Evolutionary conservation across 108 stramenopile species (phyloP), one percentile per base, ranked within the genome.

Genomic region (Nitzschia putrida): DNA sequence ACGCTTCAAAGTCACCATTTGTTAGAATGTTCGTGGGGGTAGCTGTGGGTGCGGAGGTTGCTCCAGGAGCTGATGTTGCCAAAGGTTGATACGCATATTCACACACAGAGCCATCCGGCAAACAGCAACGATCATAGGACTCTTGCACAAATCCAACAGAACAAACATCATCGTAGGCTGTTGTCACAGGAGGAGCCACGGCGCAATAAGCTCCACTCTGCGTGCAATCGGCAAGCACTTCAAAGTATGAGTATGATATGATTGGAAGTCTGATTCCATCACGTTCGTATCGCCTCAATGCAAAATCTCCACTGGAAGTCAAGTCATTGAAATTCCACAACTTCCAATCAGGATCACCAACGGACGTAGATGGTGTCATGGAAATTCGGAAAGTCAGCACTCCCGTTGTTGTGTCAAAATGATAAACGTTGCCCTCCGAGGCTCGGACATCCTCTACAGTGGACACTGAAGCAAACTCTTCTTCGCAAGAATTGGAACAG

Each of bases 361-460:
- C 18, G 2, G 18, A 49, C 3, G 47, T 6, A 2, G 14, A 16
- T 6, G 47, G 47, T 49, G 18, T 49, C 47, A 49, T 49, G 47
- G 47, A 18, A 3, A 49, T 5, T 49, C 47, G 14, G n/a, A 49
- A 49, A 18, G 47, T 49, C 47, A 49, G 18, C 2, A 49, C 18
- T 18, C 47, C 47, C 6, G 47, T 49, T 2, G 47, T 18, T 18
- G n/a, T 49, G 6, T 49, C 61, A 18, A 64, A 21, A 22, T 54
- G 45, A 23, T 72, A 72, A 0, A 38, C 21, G 29, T 72, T 72
- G 3, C 71, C 71, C 20, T 23, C 38, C 12, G 53, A 43, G 11
- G 29, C 54, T 26, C 71, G 71, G 21, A 72, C 71, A 12, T 29
- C 61, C 20, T 26, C 41, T 4, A 70, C 43, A 1, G 69, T 61